phyloP scores from a whole-genome alignment of 805 yeast genomes.

The Lachancea lanzarotensis region DNA sequence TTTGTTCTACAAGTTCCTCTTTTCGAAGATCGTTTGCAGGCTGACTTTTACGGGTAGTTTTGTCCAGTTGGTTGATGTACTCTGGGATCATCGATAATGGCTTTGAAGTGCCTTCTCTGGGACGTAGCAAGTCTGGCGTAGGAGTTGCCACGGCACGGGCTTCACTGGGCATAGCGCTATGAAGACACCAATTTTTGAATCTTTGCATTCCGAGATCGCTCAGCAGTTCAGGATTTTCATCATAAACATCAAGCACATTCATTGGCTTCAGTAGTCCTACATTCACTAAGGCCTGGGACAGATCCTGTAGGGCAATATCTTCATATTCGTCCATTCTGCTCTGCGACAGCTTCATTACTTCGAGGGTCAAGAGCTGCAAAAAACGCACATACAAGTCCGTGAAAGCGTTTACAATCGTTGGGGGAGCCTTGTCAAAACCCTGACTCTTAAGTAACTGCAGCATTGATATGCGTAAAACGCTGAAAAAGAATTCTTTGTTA shows the following conservation, averaged over 20 bases:
- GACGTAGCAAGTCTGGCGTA: constrained; percentile 23
- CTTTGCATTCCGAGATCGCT: constrained; percentile 43
- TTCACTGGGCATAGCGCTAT: constrained; percentile 37
- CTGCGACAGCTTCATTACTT: constrained; percentile 45
- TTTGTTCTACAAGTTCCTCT: constrained; percentile 24
- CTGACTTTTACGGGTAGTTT: constrained; percentile 8
- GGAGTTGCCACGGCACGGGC: constrained; percentile 36
- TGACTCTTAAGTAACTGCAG: constrained; percentile 59
- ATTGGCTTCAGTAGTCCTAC: constrained; percentile 57
- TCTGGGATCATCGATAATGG: constrained; percentile 28
- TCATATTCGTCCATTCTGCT: constrained; percentile 42
- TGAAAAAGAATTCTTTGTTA: constrained; percentile 39
- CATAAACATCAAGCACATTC: constrained; percentile 47
- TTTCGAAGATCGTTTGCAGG: constrained; percentile 15
- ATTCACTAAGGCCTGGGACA: constrained; percentile 62
- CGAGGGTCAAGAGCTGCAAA: constrained; percentile 46
- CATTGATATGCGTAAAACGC: constrained; percentile 43
- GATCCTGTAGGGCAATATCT: constrained; percentile 49
- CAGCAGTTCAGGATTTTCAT: constrained; percentile 37
- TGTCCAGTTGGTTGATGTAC: constrained; percentile 25
- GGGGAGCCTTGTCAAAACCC: constrained; percentile 77
- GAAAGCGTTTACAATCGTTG: constrained; percentile 63
- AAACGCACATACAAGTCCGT: constrained; percentile 70
- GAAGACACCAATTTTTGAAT: constrained; percentile 52
- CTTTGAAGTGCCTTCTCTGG: constrained; percentile 15